phyloP scores from a whole-genome alignment of 2,329 filamentous ascomycete genomes.

The Diaporthe vaccinii region DNA sequence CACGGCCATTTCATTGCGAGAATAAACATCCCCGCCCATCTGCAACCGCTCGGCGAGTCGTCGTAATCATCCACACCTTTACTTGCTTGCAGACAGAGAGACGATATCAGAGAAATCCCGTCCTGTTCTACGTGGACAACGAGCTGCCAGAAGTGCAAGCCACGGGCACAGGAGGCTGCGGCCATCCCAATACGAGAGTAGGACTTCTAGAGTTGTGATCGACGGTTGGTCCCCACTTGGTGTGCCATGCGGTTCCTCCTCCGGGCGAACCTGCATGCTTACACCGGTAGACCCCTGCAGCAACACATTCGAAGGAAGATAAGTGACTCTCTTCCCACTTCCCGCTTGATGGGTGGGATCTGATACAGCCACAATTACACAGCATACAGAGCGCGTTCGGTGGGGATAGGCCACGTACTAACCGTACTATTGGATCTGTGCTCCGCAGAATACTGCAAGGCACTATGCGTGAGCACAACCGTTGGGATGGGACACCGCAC shows the following conservation, averaged over 20 bases:
- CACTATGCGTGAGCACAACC: not conserved
- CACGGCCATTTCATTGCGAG: not conserved
- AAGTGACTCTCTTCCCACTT: not conserved
- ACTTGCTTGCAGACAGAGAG: not conserved
- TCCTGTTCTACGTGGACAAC: not conserved
- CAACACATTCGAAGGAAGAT: not conserved
- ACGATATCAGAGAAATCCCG: not conserved
- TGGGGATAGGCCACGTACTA: not conserved
- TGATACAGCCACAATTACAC: not conserved
- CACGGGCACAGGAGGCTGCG: not conserved
- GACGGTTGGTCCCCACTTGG: not conserved
- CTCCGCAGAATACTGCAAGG: not conserved
- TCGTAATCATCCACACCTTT: not conserved
- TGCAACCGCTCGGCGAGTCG: not conserved
- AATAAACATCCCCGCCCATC: not conserved
- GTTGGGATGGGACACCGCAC: not conserved
- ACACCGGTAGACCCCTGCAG: not conserved
- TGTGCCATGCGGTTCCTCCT: not conserved
- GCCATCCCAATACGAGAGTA: not conserved
- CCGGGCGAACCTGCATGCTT: conserved; percentile 7
- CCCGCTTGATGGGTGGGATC: not conserved
- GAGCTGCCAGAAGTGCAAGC: not conserved
- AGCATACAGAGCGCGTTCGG: not conserved
- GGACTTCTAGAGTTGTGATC: not conserved
- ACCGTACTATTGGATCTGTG: not conserved